Evolutionary conservation across 495 filamentous ascomycete genomes (phyloP).

Genomic region (Sphaerosporella brunnea): DNA sequence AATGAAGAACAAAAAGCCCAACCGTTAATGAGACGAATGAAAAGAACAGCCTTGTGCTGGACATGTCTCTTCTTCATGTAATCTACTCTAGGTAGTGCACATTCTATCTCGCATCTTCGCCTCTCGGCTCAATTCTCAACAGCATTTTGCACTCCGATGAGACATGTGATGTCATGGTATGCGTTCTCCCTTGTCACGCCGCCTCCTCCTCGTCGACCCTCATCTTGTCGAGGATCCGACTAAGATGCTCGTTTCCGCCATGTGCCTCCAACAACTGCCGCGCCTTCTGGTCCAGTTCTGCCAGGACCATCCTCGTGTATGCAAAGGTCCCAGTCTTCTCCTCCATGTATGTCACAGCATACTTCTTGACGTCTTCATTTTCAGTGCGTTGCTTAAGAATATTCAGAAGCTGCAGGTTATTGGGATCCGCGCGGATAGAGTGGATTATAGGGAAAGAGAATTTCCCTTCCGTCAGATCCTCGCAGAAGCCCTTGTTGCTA

Average conservation of each 20-base stretch:
- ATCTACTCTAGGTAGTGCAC: too few relatives aligned
- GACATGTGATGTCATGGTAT: too few relatives aligned
- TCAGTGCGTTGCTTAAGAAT: constrained; percentile 79
- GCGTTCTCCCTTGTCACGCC: too few relatives aligned
- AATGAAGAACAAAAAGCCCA: too few relatives aligned
- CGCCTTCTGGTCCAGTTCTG: constrained; percentile 47
- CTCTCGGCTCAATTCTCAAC: too few relatives aligned
- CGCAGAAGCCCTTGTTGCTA: constrained; percentile 81
- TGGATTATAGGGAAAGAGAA: constrained; percentile 97
- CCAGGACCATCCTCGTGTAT: constrained; percentile 57
- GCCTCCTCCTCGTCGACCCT: constrained; percentile 14
- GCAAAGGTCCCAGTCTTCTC: constrained; percentile 73
- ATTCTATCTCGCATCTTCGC: too few relatives aligned
- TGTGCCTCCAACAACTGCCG: constrained; percentile 47
- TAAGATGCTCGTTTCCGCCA: constrained; percentile 30
- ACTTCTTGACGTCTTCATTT: constrained; percentile 75
- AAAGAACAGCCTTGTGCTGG: too few relatives aligned
- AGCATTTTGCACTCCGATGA: too few relatives aligned
- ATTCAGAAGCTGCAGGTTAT: constrained; percentile 68
- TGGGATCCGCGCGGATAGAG: constrained; percentile 64
- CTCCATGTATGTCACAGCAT: constrained; percentile 86
- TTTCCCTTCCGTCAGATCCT: constrained; percentile 95
- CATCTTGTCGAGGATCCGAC: constrained; percentile 18
- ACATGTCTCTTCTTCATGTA: too few relatives aligned
- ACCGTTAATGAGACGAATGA: too few relatives aligned